Conservation (phyloP, 2,329 filamentous ascomycete genomes). For the Fusarium brachygibbosum region DNA sequence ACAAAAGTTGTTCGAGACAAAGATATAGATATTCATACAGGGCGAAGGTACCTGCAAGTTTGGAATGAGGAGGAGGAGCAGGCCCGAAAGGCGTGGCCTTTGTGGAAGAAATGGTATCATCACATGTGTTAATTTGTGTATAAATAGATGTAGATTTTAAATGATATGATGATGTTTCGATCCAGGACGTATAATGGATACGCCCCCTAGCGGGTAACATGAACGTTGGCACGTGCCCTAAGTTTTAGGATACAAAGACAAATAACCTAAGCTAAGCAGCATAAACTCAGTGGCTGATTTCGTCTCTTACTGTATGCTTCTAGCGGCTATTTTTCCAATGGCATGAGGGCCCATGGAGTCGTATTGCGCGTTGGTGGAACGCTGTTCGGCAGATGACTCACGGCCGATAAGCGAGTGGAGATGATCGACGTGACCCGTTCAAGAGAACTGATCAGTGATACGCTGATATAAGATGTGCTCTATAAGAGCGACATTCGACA, state of each 20-base stretch:
- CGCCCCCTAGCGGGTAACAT: no score
- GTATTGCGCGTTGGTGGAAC: neutral
- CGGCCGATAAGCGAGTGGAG: conserved; percentile 10
- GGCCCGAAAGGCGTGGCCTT: conserved; percentile 77
- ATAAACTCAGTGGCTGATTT: no score
- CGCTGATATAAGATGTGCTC: neutral
- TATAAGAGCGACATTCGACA: neutral
- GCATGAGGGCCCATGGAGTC: neutral
- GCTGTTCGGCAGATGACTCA: conserved; percentile 9
- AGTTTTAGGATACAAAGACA: no score
- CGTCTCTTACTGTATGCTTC: no score
- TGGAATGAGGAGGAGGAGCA: conserved; percentile 78
- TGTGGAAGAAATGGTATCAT: conserved; percentile 87
- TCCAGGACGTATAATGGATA: no score
- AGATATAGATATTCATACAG: conserved; percentile 90
- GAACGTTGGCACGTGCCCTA: no score
- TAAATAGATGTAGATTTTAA: neutral
- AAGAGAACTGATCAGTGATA: neutral
- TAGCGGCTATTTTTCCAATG: no score
- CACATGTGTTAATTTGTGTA: conserved; percentile 69
- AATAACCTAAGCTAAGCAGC: no score
- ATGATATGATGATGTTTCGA: neutral
- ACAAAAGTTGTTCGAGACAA: conserved; percentile 75
- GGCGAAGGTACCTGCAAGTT: conserved; percentile 85
- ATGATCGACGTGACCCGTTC: neutral